Evolutionary conservation across 768 basidiomycete species (phyloP).

Genomic region (Macrocybe gigantea): DNA sequence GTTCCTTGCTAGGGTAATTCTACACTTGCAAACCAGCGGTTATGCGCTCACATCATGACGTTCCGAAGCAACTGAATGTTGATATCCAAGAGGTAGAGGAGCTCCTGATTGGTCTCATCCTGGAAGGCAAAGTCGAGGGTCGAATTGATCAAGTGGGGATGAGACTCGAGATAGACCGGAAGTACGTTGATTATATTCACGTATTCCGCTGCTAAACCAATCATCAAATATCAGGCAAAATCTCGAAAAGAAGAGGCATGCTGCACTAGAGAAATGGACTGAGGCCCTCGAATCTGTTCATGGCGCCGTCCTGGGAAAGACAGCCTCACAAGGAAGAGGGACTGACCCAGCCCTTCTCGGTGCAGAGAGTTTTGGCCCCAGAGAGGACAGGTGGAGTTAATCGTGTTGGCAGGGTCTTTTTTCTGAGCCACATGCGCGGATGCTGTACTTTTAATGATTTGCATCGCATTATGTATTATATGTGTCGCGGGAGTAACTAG

Average conservation of each 20-base stretch:
- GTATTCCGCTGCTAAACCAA: not conserved
- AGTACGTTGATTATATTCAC: slow-evolving; percentile 46
- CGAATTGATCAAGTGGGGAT: slow-evolving; percentile 96
- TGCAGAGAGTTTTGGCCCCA: slow-evolving; percentile 24
- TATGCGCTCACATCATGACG: not conserved
- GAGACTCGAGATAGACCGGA: slow-evolving; percentile 83
- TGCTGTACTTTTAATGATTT: slow-evolving; percentile 6
- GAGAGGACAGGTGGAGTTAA: slow-evolving; percentile 33
- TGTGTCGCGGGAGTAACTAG: no score
- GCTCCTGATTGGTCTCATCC: slow-evolving; percentile 85
- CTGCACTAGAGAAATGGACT: slow-evolving; percentile 78
- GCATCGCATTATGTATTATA: not conserved
- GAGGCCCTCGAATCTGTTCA: slow-evolving; percentile 76
- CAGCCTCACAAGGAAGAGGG: slow-evolving; percentile 37
- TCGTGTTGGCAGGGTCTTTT: slow-evolving; percentile 12
- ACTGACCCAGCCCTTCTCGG: slow-evolving; percentile 28
- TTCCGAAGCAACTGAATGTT: slow-evolving; percentile 87
- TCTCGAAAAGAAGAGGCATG: slow-evolving; percentile 82
- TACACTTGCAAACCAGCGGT: not conserved
- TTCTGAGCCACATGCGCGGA: slow-evolving; percentile 10
- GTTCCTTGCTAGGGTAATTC: slow-evolving; percentile 80
- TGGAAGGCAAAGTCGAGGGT: slow-evolving; percentile 97
- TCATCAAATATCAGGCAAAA: slow-evolving; percentile 52
- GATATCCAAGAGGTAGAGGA: slow-evolving; percentile 89
- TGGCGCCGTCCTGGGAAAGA: slow-evolving; percentile 69